Evolutionary conservation across 805 yeast species (phyloP).

Genomic region (Alloascoidea africana): DNA sequence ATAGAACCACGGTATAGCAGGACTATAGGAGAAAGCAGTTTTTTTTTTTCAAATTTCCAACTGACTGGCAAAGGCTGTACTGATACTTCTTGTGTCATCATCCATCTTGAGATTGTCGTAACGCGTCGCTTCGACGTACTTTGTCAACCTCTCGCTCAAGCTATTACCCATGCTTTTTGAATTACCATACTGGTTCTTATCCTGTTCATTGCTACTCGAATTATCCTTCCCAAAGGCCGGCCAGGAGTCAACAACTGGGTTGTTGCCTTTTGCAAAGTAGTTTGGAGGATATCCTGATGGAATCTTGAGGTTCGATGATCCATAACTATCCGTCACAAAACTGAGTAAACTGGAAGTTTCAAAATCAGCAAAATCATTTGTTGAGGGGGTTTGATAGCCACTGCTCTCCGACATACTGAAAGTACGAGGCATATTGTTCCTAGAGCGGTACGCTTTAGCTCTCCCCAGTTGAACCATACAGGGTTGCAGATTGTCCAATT

Average conservation of each 20-base stretch:
- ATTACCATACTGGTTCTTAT: background rate
- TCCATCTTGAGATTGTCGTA: slow-evolving; percentile 16
- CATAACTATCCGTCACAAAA: slow-evolving; percentile 3
- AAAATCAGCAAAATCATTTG: slow-evolving; percentile 11
- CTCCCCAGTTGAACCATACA: slow-evolving; percentile 41
- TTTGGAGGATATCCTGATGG: slow-evolving; percentile 3
- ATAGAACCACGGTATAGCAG: background rate
- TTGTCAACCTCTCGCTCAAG: slow-evolving; percentile 11
- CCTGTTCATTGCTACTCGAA: background rate
- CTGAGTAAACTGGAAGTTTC: slow-evolving; percentile 9
- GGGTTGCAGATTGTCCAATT: slow-evolving; percentile 62
- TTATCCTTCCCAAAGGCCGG: background rate
- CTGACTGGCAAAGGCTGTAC: slow-evolving; percentile 10
- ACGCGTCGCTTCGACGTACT: slow-evolving; percentile 9
- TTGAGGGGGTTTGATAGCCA: slow-evolving; percentile 9
- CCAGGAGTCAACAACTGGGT: slow-evolving; percentile 2
- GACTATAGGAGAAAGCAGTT: background rate
- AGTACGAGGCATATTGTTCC: slow-evolving; percentile 1
- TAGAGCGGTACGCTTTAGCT: slow-evolving; percentile 10
- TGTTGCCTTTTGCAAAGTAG: slow-evolving; percentile 2
- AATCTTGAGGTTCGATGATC: background rate
- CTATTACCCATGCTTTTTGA: slow-evolving; percentile 8
- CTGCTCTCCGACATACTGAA: slow-evolving; percentile 6
- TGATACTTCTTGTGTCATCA: slow-evolving; percentile 12
- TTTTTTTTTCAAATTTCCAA: slow-evolving; percentile 9